These are phyloP conservation scores for Hordeum marinum DNA, from an alignment of 176 grass and related monocot genomes.

Conservation along the genomic window DNA sequence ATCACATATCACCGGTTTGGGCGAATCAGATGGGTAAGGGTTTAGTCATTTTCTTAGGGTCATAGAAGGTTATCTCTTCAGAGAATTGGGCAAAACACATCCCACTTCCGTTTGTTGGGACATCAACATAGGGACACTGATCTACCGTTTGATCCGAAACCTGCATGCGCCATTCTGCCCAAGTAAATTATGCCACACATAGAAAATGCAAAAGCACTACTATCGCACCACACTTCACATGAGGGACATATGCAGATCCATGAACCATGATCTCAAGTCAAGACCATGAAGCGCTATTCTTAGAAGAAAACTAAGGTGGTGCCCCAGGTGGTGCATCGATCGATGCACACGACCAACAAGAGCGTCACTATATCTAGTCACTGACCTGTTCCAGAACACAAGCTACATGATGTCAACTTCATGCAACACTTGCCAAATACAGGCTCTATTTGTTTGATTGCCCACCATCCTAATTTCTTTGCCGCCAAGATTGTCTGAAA, in stretches of 20 bases:
- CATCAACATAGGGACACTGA: neutral
- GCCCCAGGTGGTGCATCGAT: neutral
- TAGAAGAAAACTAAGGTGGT: neutral
- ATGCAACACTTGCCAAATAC: neutral
- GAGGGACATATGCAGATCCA: neutral
- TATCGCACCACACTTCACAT: neutral
- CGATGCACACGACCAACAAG: neutral
- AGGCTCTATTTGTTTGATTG: neutral
- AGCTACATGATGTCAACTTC: neutral
- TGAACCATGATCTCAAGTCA: neutral
- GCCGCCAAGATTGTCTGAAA: neutral
- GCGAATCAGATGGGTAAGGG: neutral
- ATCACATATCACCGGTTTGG: neutral
- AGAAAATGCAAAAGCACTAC: neutral
- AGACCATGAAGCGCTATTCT: neutral
- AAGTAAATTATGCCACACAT: neutral
- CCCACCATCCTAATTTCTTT: neutral
- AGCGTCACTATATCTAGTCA: neutral
- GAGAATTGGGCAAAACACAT: neutral
- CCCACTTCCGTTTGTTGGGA: neutral
- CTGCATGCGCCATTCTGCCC: neutral
- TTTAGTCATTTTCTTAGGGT: neutral
- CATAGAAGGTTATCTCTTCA: neutral
- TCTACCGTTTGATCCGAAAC: neutral
- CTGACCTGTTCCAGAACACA: neutral